Evolutionary conservation across 2,329 filamentous ascomycete genomes (phyloP), one percentile per base, ranked within the genome.

Genomic region (Kalaharituber pfeilii): DNA sequence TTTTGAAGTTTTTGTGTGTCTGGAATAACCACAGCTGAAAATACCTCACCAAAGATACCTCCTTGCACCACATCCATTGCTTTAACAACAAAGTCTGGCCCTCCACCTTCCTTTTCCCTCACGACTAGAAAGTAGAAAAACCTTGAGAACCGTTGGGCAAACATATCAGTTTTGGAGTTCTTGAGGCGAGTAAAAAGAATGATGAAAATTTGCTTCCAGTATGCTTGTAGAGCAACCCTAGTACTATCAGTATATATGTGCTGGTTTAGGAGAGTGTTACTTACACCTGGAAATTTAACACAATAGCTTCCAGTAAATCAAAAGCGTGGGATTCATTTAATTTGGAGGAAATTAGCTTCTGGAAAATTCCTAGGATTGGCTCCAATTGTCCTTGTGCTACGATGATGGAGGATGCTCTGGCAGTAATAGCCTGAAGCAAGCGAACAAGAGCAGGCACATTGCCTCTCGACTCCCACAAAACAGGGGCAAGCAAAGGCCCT

Each of bases 41-140:
- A 98, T 53, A 98, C 78, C 27, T 82, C 81, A 18, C 80, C 81
- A 68, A 95, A 96, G 42, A 91, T 76, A 51, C 75, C 73, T 30
- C 77, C 72, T 68, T 95, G 88, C 27, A 96, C 75, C 58, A 79
- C 74, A 66, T 96, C 84, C n/a, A 85, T 81, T 59, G 86, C 77
- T 60, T 76, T 76, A 69, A 95, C 84, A 71, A 95, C 91, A 71
- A 86, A 94, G 69, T 98, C 91, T 6, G 87, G 78, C 49, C 89
- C 91, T 55, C 91, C 79, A n/a, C 87, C 86, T 61, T 79, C 78
- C 59, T 91, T 82, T 29, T 83, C 79, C 58, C 75, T 76, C 18
- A 87, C 85, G 27, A 85, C 86, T 53, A 96, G 77, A 59, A 95
- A 80, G 68, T 98, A 89, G 68, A 93, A 98, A 73, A 98, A 93